Evolutionary conservation across 495 filamentous ascomycete species (phyloP), one percentile per base, ranked within the genome.

Genomic region (Hyaloscypha bicolor): DNA sequence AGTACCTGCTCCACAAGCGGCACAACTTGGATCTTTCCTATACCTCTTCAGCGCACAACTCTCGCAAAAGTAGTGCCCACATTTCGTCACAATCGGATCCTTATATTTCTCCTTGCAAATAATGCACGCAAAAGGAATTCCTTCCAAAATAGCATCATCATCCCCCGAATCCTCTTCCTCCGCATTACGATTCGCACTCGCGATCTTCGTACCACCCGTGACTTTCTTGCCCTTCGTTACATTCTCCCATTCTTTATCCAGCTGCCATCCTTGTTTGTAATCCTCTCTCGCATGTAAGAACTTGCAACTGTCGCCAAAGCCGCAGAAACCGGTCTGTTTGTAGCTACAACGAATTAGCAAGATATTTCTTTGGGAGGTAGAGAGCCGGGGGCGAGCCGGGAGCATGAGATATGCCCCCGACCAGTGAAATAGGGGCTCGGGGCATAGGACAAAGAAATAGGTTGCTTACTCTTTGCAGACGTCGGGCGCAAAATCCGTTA

Each of bases 41-140:
- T 97, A 98, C 63, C 93, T 77, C 72, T 90, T 83, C 69, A 99
- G 78, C 39, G 94, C 95, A 75, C 96, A 98, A 0, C 80, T 79
- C 74, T 97, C 90, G 76, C 95, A 99, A 69, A 98, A 99, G 73
- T 97, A 98, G 76, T 98, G 96, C 5, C 93, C 90, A 66, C 96
- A 98, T 69, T 91, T 91, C 37, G 95, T 99, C 14, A 94, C 80
- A 22, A 98, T 88, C 2, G 95, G 93, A 57, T 87, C 80, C 70
- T 88, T 89, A 77, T 99, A 99, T 9, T 88, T 78, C 52, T 87
- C 86, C 73, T 87, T 87, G 81, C 95, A 99, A 65, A 98, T 92
- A 67, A 97, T 87, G 74, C 95, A 99, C n/a, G 88, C 93, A 74
- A 98, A 99, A 0, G 95, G 95, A 35, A 98, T 97, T 65, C 87